Percentiles rank a stretch among this genome's conserved stretches.
Conservation (phyloP, 768 basidiomycete species). For the Strobilomyces dryophilus region DNA sequence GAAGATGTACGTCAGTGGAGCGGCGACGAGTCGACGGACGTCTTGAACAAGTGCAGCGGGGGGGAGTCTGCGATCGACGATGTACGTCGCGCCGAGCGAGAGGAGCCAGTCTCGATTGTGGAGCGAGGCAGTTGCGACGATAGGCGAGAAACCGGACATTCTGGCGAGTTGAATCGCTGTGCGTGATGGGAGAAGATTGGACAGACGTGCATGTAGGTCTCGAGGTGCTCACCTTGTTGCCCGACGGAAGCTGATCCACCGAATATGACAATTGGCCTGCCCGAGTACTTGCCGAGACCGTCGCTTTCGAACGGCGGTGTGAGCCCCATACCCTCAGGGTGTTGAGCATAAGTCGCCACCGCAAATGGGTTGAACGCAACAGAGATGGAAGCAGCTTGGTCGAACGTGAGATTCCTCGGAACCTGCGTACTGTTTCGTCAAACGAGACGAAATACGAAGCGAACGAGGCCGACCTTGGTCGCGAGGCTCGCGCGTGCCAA, state of each 20-base stretch:
- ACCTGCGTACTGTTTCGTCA: slow-evolving; percentile 18
- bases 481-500: slow-evolving; percentile 11
- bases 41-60: background rate
- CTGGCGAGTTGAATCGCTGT: slow-evolving; percentile 31
- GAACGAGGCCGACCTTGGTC: slow-evolving; percentile 4
- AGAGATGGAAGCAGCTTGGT: slow-evolving; percentile 34
- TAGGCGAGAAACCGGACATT: slow-evolving; percentile 31
- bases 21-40: background rate
- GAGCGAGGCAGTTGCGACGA: slow-evolving; percentile 37
- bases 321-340: slow-evolving; percentile 25
- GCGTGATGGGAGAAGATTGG: background rate
- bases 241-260: slow-evolving; percentile 37
- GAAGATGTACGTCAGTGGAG: slow-evolving; percentile 9
- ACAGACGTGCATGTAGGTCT: background rate
- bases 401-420: slow-evolving; percentile 32
- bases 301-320: slow-evolving; percentile 26
- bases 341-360: slow-evolving; percentile 28
- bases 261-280: slow-evolving; percentile 31
- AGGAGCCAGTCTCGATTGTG: slow-evolving; percentile 28
- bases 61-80: slow-evolving; percentile 29
- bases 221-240: slow-evolving; percentile 26
- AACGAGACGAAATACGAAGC: background rate
- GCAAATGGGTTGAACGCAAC: slow-evolving; percentile 32
- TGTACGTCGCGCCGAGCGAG: slow-evolving; percentile 34
- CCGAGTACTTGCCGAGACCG: slow-evolving; percentile 28